Conservation (phyloP, 768 basidiomycete species). For the Cystobasidium ongulense region DNA sequence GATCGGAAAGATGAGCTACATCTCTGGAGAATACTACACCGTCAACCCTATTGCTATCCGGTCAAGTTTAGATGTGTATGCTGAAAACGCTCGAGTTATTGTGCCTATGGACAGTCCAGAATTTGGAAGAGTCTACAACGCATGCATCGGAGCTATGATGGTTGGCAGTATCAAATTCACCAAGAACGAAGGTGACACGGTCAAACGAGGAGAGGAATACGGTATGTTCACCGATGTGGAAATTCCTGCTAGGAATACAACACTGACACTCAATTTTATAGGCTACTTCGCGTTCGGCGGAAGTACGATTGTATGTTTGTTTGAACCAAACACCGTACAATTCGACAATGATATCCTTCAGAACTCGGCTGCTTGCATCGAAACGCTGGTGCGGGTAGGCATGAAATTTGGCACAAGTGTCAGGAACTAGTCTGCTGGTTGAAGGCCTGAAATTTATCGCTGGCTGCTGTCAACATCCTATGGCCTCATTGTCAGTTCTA, state of each 20-base stretch:
- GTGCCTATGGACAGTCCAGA: conserved; percentile 81
- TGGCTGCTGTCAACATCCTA: too few species aligned
- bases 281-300: conserved; percentile 70
- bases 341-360: conserved; percentile 56
- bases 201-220: conserved; percentile 73
- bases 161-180: conserved; percentile 77
- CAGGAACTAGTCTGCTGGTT: neutral
- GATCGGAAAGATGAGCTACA: conserved; percentile 72
- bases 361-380: conserved; percentile 29
- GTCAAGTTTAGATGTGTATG: conserved; percentile 65
- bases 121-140: conserved; percentile 85
- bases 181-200: conserved; percentile 69
- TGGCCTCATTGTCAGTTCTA: neutral
- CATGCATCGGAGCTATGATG: conserved; percentile 79
- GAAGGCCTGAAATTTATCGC: neutral
- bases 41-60: conserved; percentile 94
- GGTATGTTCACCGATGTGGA: neutral
- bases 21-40: conserved; percentile 89
- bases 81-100: conserved; percentile 86
- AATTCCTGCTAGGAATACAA: neutral
- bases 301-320: conserved; percentile 63
- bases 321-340: conserved; percentile 71
- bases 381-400: conserved; percentile 34
- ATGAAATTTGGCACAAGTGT: conserved; percentile 29
- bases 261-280: neutral